Conservation (phyloP, 176 grass and related monocot species). For the Bromus sterilis region DNA sequence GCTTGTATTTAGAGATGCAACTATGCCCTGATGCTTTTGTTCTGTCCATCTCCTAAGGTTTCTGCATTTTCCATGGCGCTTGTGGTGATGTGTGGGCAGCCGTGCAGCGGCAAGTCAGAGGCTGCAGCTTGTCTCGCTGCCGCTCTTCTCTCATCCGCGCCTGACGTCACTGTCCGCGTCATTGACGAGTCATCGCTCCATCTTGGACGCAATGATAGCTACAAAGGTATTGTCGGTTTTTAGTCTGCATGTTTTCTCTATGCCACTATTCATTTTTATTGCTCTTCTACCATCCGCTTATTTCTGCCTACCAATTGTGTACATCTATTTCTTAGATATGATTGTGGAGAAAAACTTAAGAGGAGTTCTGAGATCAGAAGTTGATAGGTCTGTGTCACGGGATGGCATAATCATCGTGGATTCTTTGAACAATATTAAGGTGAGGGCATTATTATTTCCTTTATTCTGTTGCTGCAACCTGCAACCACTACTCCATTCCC, state of each 20-base stretch:
- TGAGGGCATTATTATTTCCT: conserved; percentile 1
- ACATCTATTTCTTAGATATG: conserved; percentile 60
- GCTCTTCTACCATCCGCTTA: not conserved
- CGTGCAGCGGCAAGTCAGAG: conserved; percentile 81
- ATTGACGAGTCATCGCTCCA: conserved; percentile 83
- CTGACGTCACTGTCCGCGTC: conserved; percentile 40
- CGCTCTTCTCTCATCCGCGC: conserved; percentile 23
- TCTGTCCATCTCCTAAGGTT: not conserved
- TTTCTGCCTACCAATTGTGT: not conserved
- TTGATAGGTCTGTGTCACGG: conserved; percentile 81
- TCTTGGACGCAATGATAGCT: conserved; percentile 85
- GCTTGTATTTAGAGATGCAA: too few species aligned
- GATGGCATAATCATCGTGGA: conserved; percentile 83
- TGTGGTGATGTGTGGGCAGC: conserved; percentile 93
- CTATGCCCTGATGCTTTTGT: not conserved
- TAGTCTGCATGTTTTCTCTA: not conserved
- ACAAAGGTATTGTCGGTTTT: conserved; percentile 29
- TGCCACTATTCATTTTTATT: not conserved
- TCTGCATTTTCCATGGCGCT: conserved; percentile 47
- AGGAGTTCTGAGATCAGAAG: conserved; percentile 90
- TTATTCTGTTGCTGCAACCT: not conserved
- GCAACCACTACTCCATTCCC: not conserved
- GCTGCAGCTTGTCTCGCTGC: conserved; percentile 49
- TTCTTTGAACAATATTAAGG: conserved; percentile 96
- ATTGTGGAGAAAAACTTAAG: conserved; percentile 85